Evolutionary conservation across 495 filamentous ascomycete species (phyloP).

Genomic region (Xylaria grammica): DNA sequence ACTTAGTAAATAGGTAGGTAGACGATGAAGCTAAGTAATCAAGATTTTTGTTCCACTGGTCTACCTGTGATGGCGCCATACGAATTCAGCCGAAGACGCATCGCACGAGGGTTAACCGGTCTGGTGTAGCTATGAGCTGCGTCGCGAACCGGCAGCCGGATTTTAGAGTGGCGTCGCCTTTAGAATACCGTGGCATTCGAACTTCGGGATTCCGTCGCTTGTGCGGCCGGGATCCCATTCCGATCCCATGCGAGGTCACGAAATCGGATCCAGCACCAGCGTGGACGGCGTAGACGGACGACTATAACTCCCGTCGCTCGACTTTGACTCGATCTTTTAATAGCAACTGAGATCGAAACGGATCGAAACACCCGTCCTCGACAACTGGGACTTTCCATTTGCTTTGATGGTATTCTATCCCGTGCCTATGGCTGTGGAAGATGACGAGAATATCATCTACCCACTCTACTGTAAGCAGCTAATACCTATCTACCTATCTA

Average conservation of each 20-base stretch:
- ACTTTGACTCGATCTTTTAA: neutral
- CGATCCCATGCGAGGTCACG: neutral
- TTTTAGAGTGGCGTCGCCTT: neutral
- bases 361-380: slow-evolving; percentile 4
- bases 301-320: too few species aligned
- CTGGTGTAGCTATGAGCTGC: too few species aligned
- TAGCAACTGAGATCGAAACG: neutral
- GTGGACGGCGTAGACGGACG: too few species aligned
- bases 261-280: neutral
- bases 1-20: too few species aligned
- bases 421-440: slow-evolving; percentile 4
- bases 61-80: too few species aligned
- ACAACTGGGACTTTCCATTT: neutral
- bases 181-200: neutral
- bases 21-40: too few species aligned
- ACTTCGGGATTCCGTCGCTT: neutral
- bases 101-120: too few species aligned
- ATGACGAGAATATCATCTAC: neutral
- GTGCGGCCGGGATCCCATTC: neutral
- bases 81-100: too few species aligned
- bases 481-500: too few species aligned
- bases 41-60: too few species aligned
- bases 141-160: too few species aligned
- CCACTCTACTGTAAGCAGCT: slow-evolving; percentile 13
- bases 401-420: neutral